Percentiles rank a stretch among this genome's conserved stretches.
Conservation (phyloP, 148 eudicot genomes). For the Camellia japonica region DNA sequence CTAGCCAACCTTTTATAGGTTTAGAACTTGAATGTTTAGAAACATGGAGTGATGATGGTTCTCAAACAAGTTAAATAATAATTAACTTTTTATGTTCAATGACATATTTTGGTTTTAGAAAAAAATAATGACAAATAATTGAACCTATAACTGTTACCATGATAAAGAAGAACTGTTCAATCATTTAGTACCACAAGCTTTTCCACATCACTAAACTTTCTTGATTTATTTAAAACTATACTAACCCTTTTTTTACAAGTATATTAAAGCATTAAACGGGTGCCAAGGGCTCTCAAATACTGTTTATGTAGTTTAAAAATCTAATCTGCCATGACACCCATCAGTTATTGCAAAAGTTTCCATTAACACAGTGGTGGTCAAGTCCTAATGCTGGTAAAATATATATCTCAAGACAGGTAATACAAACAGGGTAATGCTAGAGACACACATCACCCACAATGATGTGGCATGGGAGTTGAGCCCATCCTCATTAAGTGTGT, state of each 20-base stretch:
- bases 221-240: no score
- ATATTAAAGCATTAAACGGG: no score
- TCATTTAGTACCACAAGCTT: not conserved
- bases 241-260: no score
- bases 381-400: not conserved
- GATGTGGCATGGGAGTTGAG: no score
- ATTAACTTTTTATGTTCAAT: not conserved
- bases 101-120: not conserved
- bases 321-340: not conserved
- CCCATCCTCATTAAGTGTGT: no score
- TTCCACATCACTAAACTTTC: not conserved
- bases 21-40: not conserved
- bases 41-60: not conserved
- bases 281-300: not conserved
- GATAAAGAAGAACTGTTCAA: not conserved
- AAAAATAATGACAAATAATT: not conserved
- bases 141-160: not conserved
- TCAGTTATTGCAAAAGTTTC: not conserved
- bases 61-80: not conserved
- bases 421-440: no score
- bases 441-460: no score
- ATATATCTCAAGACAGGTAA: not conserved
- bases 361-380: not conserved
- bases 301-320: conserved; percentile 1
- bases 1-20: not conserved